These are phyloP conservation scores for Annulohypoxylon bovei DNA, from an alignment of 495 filamentous ascomycete genomes.

Conservation along the genomic window DNA sequence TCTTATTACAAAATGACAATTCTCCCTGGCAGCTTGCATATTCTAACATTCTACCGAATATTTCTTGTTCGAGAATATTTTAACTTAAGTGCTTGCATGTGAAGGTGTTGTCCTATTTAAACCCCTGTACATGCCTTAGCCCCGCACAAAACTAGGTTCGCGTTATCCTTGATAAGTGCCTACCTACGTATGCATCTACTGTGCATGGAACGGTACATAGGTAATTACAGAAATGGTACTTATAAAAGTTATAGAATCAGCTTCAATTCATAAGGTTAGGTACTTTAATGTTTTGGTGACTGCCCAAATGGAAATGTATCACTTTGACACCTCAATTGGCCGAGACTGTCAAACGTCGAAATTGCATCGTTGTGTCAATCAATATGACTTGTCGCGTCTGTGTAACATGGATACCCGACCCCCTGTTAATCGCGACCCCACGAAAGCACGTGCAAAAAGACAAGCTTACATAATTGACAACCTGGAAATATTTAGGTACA, in stretches of 20 bases:
- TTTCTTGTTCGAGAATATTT: background rate
- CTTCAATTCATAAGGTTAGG: background rate
- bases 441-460: constrained; percentile 32
- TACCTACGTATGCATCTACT: background rate
- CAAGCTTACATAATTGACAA: background rate
- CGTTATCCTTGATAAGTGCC: background rate
- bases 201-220: too few relatives aligned
- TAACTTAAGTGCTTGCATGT: constrained; percentile 33
- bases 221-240: too few relatives aligned
- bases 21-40: background rate
- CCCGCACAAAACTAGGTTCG: constrained; percentile 7
- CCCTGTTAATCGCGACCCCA: constrained; percentile 13
- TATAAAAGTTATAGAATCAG: too few relatives aligned
- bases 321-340: background rate
- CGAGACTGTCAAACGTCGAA: background rate
- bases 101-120: constrained; percentile 13
- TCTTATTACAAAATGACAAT: background rate
- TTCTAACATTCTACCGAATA: background rate
- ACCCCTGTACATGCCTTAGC: constrained; percentile 8
- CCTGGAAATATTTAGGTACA: constrained; percentile 5
- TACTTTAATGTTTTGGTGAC: too few relatives aligned
- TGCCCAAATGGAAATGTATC: too few relatives aligned
- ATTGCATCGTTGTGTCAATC: background rate
- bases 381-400: background rate
- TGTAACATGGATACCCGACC: constrained; percentile 1